Conservation (phyloP, 2,329 filamentous ascomycete species). For the Hymenoscyphus repandus region DNA sequence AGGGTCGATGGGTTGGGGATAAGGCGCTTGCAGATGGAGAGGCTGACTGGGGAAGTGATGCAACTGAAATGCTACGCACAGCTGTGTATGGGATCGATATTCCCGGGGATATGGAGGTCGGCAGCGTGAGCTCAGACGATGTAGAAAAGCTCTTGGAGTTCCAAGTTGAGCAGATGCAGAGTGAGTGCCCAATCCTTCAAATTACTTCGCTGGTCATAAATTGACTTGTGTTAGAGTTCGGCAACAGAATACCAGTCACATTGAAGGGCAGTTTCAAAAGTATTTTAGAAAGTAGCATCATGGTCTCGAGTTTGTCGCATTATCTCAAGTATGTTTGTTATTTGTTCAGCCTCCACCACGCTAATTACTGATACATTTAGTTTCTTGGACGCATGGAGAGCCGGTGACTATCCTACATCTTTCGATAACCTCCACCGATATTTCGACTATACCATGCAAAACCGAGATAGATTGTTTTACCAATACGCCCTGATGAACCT, state of each 20-base stretch:
- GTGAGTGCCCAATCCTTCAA: conserved; percentile 38
- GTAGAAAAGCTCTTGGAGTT: conserved; percentile 79
- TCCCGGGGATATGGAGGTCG: conserved; percentile 28
- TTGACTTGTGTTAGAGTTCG: conserved; percentile 52
- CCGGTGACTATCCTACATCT: conserved; percentile 82
- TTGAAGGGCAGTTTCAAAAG: conserved; percentile 66
- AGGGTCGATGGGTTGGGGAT: conserved; percentile 49
- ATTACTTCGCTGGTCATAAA: not conserved
- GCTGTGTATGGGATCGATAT: conserved; percentile 26
- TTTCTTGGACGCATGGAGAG: conserved; percentile 88
- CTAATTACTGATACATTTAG: conserved; percentile 36
- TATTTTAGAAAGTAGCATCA: conserved; percentile 60
- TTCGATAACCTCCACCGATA: conserved; percentile 92
- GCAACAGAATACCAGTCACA: conserved; percentile 69
- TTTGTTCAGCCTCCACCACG: not conserved
- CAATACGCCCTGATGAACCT: conserved; percentile 93
- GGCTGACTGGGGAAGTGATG: conserved; percentile 45
- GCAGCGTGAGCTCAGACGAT: conserved; percentile 67
- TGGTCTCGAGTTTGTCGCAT: conserved; percentile 69
- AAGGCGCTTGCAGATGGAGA: conserved; percentile 47
- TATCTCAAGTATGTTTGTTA: conserved; percentile 58
- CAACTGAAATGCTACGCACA: conserved; percentile 35
- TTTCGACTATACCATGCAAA: conserved; percentile 94
- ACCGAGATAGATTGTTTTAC: conserved; percentile 76
- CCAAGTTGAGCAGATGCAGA: conserved; percentile 83